Conservation (phyloP, 495 filamentous ascomycete species). For the Penicillium parvum region DNA sequence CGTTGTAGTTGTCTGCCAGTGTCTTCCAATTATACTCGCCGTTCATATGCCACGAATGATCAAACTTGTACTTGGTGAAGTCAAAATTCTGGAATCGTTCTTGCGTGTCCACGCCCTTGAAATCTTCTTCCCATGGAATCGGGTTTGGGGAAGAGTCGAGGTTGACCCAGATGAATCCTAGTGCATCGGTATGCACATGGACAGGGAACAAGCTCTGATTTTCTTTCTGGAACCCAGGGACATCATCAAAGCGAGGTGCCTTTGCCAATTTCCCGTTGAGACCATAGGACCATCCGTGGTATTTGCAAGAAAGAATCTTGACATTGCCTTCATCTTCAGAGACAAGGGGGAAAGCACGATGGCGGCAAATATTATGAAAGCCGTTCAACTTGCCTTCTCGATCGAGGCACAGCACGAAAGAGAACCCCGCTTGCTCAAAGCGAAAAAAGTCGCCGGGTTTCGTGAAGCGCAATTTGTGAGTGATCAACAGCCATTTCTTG, state of each 20-base stretch:
- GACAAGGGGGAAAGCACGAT: conserved; percentile 53
- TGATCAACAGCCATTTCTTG: conserved; percentile 47
- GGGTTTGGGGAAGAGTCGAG: conserved; percentile 39
- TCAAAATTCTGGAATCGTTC: conserved; percentile 37
- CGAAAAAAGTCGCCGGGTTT: conserved; percentile 46
- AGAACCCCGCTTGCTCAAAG: conserved; percentile 45
- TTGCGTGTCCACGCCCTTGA: conserved; percentile 40
- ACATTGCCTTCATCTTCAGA: conserved; percentile 42
- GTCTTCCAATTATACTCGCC: conserved; percentile 53
- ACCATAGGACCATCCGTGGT: conserved; percentile 59
- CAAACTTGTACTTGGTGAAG: conserved; percentile 46
- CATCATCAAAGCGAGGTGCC: conserved; percentile 50
- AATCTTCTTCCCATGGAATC: conserved; percentile 45
- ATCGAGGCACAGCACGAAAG: conserved; percentile 44
- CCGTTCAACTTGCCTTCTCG: conserved; percentile 44
- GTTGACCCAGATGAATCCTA: conserved; percentile 51
- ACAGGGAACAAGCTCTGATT: conserved; percentile 43
- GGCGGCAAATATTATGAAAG: conserved; percentile 56
- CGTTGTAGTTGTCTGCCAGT: conserved; percentile 51
- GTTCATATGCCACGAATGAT: conserved; percentile 49
- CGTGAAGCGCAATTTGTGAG: conserved; percentile 41
- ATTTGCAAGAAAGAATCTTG: conserved; percentile 52
- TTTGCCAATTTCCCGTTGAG: conserved; percentile 54
- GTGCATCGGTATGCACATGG: conserved; percentile 42
- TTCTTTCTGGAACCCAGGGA: conserved; percentile 51